A percentile compares a stretch with the other conserved stretches of the same genome.
These are phyloP conservation scores for Inonotus hispidus DNA, from an alignment of 1,284 basidiomycete genomes.

Conservation along the genomic window DNA sequence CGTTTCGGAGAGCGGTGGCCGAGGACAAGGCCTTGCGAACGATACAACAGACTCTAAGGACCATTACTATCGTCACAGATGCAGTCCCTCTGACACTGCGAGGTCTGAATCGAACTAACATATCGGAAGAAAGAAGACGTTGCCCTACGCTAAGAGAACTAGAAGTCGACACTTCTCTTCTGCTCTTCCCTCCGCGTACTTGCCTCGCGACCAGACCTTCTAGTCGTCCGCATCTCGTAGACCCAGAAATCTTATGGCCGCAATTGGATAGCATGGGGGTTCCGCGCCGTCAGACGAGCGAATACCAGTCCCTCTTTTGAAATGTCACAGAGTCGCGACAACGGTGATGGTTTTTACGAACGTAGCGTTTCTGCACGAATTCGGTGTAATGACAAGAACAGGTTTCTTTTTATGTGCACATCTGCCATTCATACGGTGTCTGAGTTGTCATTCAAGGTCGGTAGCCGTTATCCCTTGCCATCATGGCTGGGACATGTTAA, in stretches of 20 bases:
- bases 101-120: neutral
- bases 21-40: neutral
- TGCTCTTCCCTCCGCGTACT: neutral
- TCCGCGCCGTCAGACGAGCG: constrained; percentile 26
- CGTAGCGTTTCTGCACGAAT: constrained; percentile 33
- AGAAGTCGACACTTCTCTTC: neutral
- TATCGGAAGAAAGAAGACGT: neutral
- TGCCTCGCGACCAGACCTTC: neutral
- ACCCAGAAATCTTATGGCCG: constrained; percentile 24
- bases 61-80: neutral
- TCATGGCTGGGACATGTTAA: constrained; percentile 26
- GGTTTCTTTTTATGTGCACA: constrained; percentile 23
- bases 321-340: constrained; percentile 34
- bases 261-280: constrained; percentile 23
- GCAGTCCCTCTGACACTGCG: neutral
- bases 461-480: constrained; percentile 41
- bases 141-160: neutral
- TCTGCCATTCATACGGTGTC: constrained; percentile 27
- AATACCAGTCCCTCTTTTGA: constrained; percentile 31
- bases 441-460: constrained; percentile 34
- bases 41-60: neutral
- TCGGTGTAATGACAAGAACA: constrained; percentile 20
- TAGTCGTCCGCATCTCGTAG: constrained; percentile 16
- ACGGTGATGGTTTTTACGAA: constrained; percentile 29
- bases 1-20: neutral